Percentiles rank a stretch among this genome's conserved stretches.
Conservation (phyloP, 2,329 filamentous ascomycete genomes). For the Sarocladiaceae sp. region DNA sequence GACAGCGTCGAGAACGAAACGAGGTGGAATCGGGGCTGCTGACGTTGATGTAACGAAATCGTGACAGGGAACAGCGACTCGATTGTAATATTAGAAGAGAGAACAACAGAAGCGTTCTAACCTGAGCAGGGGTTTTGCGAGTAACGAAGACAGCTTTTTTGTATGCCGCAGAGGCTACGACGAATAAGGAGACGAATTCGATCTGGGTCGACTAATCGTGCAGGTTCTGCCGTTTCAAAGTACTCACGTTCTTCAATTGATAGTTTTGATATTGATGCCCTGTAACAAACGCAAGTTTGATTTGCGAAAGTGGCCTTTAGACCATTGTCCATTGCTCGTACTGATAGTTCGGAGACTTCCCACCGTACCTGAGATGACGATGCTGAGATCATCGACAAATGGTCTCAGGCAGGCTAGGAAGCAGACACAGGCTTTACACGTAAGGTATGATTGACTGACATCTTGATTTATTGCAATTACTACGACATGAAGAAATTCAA, state of each 20-base stretch:
- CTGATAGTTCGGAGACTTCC: no score
- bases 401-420: no score
- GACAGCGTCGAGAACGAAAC: not conserved
- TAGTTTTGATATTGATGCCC: not conserved
- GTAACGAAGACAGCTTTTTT: not conserved
- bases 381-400: no score
- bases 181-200: not conserved
- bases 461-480: no score
- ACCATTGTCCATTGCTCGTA: no score
- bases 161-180: not conserved
- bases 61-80: not conserved
- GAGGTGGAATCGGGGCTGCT: not conserved
- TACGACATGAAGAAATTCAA: no score
- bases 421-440: no score
- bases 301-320: no score
- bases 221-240: no score
- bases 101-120: conserved; percentile 1
- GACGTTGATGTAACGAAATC: conserved; percentile 3
- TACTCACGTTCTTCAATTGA: not conserved
- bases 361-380: no score
- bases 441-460: no score
- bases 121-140: conserved; percentile 4
- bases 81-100: conserved; percentile 2
- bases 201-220: conserved; percentile 5
- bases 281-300: no score